Evolutionary conservation across 2,329 filamentous ascomycete genomes (phyloP).

Genomic region (Pseudogymnoascus sp.): DNA sequence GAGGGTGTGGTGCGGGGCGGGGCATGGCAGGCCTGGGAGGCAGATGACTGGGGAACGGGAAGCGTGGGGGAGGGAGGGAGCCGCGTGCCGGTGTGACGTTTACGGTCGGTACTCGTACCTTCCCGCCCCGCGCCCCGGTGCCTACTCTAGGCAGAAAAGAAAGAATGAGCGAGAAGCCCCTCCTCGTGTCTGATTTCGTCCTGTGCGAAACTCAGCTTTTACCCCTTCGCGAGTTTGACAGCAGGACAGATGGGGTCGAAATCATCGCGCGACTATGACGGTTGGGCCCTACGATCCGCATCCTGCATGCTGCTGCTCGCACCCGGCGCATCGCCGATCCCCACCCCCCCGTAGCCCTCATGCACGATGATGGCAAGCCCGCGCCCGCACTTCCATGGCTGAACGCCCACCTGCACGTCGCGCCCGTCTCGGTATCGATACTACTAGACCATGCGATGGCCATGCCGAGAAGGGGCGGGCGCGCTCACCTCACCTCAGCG

Average conservation of each 20-base stretch:
- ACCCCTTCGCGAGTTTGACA: neutral
- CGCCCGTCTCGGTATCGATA: neutral
- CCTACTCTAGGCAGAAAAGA: neutral
- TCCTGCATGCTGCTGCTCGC: neutral
- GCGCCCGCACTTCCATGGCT: neutral
- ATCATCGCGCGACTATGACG: neutral
- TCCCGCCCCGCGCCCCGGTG: neutral
- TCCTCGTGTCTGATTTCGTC: neutral
- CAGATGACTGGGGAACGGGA: conserved; percentile 7
- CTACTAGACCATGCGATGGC: too few species aligned
- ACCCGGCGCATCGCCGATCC: neutral
- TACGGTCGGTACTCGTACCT: neutral
- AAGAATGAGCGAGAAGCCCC: neutral
- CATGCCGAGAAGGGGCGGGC: too few species aligned
- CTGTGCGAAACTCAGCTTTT: neutral
- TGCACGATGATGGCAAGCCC: neutral
- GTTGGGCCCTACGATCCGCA: neutral
- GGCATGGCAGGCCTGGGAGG: neutral
- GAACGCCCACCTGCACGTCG: neutral
- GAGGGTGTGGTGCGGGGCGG: neutral
- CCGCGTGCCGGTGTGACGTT: neutral
- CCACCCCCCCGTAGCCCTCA: neutral
- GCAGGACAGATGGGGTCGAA: neutral
- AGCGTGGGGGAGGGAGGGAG: neutral
- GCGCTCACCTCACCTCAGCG: neutral